These are phyloP conservation scores for Cystofilobasidium bisporidii DNA, from an alignment of 768 basidiomycete species.

Conservation along the genomic window DNA sequence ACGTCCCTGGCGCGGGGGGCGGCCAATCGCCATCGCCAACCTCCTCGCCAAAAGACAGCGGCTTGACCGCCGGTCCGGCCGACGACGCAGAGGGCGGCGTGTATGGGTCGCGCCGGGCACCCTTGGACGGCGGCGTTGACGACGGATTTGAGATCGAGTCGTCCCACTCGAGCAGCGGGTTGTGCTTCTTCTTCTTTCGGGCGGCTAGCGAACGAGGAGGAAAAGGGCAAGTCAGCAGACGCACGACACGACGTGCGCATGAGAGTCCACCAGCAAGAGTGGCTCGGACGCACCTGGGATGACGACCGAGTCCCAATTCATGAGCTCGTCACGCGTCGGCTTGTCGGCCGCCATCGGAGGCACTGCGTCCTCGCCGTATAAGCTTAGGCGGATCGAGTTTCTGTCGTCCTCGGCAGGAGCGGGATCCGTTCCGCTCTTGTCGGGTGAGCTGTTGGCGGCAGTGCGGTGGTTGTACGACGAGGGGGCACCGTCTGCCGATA, in stretches of 20 bases:
- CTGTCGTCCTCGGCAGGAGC: no score
- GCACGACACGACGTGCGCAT: background rate
- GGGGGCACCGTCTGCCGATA: no score
- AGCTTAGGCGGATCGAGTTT: background rate
- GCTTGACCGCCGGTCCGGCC: background rate
- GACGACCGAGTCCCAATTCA: slow-evolving; percentile 10
- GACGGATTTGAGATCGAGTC: slow-evolving; percentile 5
- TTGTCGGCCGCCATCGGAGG: slow-evolving; percentile 5
- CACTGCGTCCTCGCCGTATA: slow-evolving; percentile 5
- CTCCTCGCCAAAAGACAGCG: background rate
- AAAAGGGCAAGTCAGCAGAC: background rate
- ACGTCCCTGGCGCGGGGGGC: slow-evolving; percentile 3
- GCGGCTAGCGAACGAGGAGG: background rate
- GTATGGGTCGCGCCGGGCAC: background rate
- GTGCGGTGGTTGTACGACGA: no score
- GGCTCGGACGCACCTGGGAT: background rate
- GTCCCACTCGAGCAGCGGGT: slow-evolving; percentile 10
- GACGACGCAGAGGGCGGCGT: background rate
- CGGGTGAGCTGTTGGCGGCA: no score
- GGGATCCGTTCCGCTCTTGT: no score
- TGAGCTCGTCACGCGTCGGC: slow-evolving; percentile 7
- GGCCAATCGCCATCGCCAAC: background rate
- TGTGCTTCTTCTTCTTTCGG: slow-evolving; percentile 7
- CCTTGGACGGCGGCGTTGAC: background rate
- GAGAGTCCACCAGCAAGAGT: no score